These are phyloP conservation scores for Rhizopogon salebrosus DNA, from an alignment of 768 basidiomycete genomes.

Conservation along the genomic window DNA sequence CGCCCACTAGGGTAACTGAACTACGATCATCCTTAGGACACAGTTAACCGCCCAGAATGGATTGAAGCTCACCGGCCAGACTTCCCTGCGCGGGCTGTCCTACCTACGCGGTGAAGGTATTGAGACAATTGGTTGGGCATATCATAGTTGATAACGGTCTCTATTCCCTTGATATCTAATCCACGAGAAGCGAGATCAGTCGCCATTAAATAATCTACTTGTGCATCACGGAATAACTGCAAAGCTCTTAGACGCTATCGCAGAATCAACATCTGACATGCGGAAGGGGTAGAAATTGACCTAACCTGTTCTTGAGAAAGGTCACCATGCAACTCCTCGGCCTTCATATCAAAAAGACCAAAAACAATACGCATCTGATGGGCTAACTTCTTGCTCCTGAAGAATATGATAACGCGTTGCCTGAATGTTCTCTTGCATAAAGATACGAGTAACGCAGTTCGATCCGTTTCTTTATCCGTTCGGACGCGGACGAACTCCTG, in stretches of 20 bases:
- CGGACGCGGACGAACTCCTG: slow-evolving; percentile 96
- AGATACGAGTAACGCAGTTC: slow-evolving; percentile 70
- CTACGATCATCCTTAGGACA: slow-evolving; percentile 33
- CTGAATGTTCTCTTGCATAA: slow-evolving; percentile 89
- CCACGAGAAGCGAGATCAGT: slow-evolving; percentile 95
- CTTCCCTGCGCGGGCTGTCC: slow-evolving; percentile 92
- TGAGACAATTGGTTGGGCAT: slow-evolving; percentile 93
- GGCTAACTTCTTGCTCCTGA: slow-evolving; percentile 93
- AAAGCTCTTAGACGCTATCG: slow-evolving; percentile 78
- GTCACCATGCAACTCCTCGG: slow-evolving; percentile 92
- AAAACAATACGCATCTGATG: slow-evolving; percentile 97
- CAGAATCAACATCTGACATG: slow-evolving; percentile 5
- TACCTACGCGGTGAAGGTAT: slow-evolving; percentile 94
- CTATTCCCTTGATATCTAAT: slow-evolving; percentile 95
- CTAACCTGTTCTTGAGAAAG: slow-evolving; percentile 91
- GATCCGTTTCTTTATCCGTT: slow-evolving; percentile 70
- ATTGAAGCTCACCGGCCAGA: slow-evolving; percentile 70
- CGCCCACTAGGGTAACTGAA: slow-evolving; percentile 93
- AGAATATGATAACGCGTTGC: slow-evolving; percentile 82
- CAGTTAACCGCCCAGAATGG: background rate
- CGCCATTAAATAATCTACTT: slow-evolving; percentile 90
- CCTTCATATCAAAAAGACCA: slow-evolving; percentile 79
- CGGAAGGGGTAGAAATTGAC: background rate
- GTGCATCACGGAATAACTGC: slow-evolving; percentile 80
- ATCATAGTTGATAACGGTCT: slow-evolving; percentile 98